Conservation (phyloP, 495 filamentous ascomycete genomes). For the Geopyxis carbonaria region DNA sequence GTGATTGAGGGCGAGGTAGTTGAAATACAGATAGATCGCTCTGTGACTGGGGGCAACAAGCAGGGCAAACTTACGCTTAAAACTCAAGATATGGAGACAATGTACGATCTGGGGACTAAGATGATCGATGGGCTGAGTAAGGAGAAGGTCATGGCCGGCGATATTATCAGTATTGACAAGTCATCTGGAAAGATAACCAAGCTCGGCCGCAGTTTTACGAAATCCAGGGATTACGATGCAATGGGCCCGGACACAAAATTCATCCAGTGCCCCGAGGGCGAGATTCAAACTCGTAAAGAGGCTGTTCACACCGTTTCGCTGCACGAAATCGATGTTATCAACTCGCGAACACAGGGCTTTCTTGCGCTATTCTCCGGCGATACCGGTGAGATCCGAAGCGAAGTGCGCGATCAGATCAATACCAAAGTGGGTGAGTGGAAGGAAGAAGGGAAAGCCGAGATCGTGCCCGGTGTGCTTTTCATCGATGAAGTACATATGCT, state of each 20-base stretch:
- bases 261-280: conserved; percentile 67
- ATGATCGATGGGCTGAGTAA: conserved; percentile 98
- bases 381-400: conserved; percentile 37
- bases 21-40: conserved; percentile 96
- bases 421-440: conserved; percentile 98
- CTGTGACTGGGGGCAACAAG: conserved; percentile 92
- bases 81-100: conserved; percentile 98
- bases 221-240: conserved; percentile 93
- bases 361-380: not conserved
- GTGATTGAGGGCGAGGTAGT: conserved; percentile 99
- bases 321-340: conserved; percentile 91
- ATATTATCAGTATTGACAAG: conserved; percentile 97
- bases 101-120: conserved; percentile 85
- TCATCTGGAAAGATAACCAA: conserved; percentile 95
- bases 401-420: conserved; percentile 88
- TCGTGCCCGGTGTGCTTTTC: conserved; percentile 92
- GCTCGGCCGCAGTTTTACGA: conserved; percentile 86
- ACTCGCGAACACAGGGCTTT: conserved; percentile 51
- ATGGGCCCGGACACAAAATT: conserved; percentile 98
- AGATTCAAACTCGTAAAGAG: conserved; percentile 99
- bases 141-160: conserved; percentile 85
- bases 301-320: conserved; percentile 98
- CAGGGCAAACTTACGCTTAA: conserved; percentile 99
- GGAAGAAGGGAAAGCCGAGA: conserved; percentile 92
- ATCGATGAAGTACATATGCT: conserved; percentile 99